phyloP scores from a whole-genome alignment of 2,329 filamentous ascomycete genomes.

The Xenoacremonium recifei region DNA sequence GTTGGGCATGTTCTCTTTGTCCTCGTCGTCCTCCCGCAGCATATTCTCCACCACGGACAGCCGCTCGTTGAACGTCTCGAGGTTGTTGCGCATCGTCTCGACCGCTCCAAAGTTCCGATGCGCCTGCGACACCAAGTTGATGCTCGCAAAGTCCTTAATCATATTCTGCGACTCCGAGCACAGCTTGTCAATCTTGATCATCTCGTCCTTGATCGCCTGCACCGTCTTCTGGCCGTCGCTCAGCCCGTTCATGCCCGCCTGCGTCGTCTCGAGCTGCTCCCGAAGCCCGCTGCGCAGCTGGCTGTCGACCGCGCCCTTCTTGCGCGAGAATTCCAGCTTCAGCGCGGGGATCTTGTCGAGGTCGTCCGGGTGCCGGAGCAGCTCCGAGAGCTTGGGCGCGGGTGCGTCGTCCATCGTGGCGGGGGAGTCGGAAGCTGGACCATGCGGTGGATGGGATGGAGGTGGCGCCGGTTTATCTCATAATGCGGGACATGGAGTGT shows the following conservation, averaged over 20 bases:
- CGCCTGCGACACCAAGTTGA: slow-evolving; percentile 88
- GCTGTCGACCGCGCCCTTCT: slow-evolving; percentile 87
- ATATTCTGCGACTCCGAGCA: slow-evolving; percentile 97
- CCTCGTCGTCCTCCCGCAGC: slow-evolving; percentile 78
- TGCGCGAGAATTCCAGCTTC: slow-evolving; percentile 90
- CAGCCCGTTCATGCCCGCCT: slow-evolving; percentile 87
- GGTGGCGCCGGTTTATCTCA: slow-evolving; percentile 28
- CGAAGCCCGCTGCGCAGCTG: slow-evolving; percentile 85
- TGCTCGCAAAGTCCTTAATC: slow-evolving; percentile 93
- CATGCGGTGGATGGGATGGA: slow-evolving; percentile 18
- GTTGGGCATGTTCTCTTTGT: slow-evolving; percentile 89
- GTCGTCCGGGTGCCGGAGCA: slow-evolving; percentile 93
- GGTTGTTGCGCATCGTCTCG: slow-evolving; percentile 86
- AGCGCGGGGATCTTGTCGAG: slow-evolving; percentile 91
- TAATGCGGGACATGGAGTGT: slow-evolving; percentile 13
- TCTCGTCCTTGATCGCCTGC: slow-evolving; percentile 92
- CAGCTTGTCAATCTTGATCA: slow-evolving; percentile 97
- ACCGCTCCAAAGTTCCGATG: slow-evolving; percentile 96
- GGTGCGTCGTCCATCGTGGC: slow-evolving; percentile 54
- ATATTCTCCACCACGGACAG: slow-evolving; percentile 74
- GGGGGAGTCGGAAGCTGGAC: slow-evolving; percentile 15
- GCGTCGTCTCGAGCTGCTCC: slow-evolving; percentile 91
- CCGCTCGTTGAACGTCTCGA: slow-evolving; percentile 82
- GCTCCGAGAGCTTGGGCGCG: slow-evolving; percentile 81
- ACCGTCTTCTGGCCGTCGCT: slow-evolving; percentile 89